Base-by-base conservation (phyloP, 768 basidiomycete genomes). In the Dentipellis sp. region DNA sequence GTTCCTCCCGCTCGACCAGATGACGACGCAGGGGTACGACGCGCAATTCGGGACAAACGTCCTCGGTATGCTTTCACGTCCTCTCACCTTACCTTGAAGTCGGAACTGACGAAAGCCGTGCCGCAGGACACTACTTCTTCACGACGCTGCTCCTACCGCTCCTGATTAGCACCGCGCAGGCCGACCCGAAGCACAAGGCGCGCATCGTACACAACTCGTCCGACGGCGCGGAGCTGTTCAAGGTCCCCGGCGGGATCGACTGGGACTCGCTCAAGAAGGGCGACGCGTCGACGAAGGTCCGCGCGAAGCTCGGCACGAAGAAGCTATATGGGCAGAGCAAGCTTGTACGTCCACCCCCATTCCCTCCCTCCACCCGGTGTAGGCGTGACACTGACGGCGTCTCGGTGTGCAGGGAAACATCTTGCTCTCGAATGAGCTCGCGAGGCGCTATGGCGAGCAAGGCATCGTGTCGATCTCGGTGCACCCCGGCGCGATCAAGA, bases 391-490 rank as follows among this genome's bases (percentile, higher is more conserved):
- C 21, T 11, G 10, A 5, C 29, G 29, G 29, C 3, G 29, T 3
- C 29, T 29, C 10, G 52, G 19, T 36, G 10, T 16, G 11, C 46
- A 79, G 78, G 78, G 72, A 0, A 78, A 75, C 36, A 65, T 77
- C n/a, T 62, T 77, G 0, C 69, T 79, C 56, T 59, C 75, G 7
- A 69, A 66, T 38, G 79, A 79, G 62, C 56, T 80, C 16, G 62
- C 67, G 3, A 64, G 72, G 35, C 64, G 75, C 50, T 78, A 77
- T 60, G 71, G 66, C 1, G 69, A 69, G n/a, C 66, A 76, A 55
- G 78, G 76, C 8, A 73, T 80, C 42, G 62, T 78, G 1, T 77
- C 78, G 0, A 68, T 67, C 1, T 65, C 78, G 1, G 50, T 78
- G 23, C 72, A 78, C 54, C 78, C 77, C 8, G 77, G 77, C 60